Base-by-base conservation (phyloP, 352 stramenopile species). In the Phytophthora uliginosa region DNA sequence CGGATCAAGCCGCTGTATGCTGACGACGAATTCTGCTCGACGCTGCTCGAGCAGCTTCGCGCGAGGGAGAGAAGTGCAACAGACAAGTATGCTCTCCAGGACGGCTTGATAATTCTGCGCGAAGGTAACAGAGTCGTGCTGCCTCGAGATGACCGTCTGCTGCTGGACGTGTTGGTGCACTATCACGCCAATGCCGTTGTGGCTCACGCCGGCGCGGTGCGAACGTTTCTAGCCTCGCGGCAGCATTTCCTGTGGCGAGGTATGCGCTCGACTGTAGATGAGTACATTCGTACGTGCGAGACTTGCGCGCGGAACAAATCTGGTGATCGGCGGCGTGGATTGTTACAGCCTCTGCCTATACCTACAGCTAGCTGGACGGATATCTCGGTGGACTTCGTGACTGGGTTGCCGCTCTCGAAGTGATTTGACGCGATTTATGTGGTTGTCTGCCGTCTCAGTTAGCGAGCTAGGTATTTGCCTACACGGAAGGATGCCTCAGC, bases 351-450 rank as follows among this genome's bases (percentile, higher is more conserved):
- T 22, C 18, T 48, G 15, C 17, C 15, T 22, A 48, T 22, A n/a
- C 15, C 40, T 8, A 48, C 40, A 8, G 40, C 40, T 20, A 48
- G 40, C 17, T 48, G 40, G 40, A 48, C 40, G 40, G 40, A 22
- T 48, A 48, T 48, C 17, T 48, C 40, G 17, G 10, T 48, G 40
- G 40, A 48, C 40, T 48, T 48, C 17, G 40, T 48, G 4, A 8
- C 40, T 48, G 15, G 40, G 7, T 48, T 48, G 40, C 18, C 7
- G 15, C 17, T 64, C 2, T 56, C 58, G 17, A 45, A 24, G 10
- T 26, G 42, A 56, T 64, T 64, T 64, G 18, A 56, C n/a, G 58
- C 40, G 13, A 33, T 56, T 47, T 48, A 47, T 18, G 42, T 64
- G 8, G 26, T 47, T 4, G 42, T 54, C 22, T 45, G 26, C 42